Evolutionary conservation across 306 rosid genomes (phyloP), one percentile per base, ranked within the genome.

Genomic region (Cyclanthera cordifolia): DNA sequence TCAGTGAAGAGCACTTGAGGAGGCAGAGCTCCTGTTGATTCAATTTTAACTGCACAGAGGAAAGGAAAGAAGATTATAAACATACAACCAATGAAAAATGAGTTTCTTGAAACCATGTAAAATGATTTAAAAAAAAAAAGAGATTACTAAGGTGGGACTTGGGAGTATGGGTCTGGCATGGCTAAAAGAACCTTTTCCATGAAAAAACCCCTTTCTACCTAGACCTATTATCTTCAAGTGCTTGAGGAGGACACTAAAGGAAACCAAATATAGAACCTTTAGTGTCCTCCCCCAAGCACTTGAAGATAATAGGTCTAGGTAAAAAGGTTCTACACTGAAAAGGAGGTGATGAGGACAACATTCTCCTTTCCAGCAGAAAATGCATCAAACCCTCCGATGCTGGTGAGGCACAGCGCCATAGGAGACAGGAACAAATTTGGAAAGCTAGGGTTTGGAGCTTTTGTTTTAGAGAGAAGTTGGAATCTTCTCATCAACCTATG

Each of bases 11-110:
- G 76, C 55, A 73, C 83, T 39, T 93, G 91, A 15, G 98, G 95
- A 39, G 91, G 86, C 76, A 93, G 75, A 55, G 90, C 85, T 79
- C 98, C 96, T 0, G 96, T 87, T 64, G 98, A 89, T 81, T 93
- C 98, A 68, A 93, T 75, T 6, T 74, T 87, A 84, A 93, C 98
- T 93, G 70, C 57, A 21, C 57, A 14, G 46, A 19, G 72, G 60
- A 23, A 41, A 53, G 10, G 68, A 10, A 37, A 4, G 52, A 49
- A 12, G 17, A 25, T 27, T 39, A 24, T 60, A 70, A 43, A 74
- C 48, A 12, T 11, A n/a, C n/a, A 37, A 37, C 10, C 49, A 37
- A 61, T 12, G 15, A 61, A 19, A 41, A 61, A 11, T 5, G 11
- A 39, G 8, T 61, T 59, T 30, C 47, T 32, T 59, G 1, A 16